Evolutionary conservation across 1,284 basidiomycete species (phyloP).

Genomic region (Ceratobasidium papillatum): DNA sequence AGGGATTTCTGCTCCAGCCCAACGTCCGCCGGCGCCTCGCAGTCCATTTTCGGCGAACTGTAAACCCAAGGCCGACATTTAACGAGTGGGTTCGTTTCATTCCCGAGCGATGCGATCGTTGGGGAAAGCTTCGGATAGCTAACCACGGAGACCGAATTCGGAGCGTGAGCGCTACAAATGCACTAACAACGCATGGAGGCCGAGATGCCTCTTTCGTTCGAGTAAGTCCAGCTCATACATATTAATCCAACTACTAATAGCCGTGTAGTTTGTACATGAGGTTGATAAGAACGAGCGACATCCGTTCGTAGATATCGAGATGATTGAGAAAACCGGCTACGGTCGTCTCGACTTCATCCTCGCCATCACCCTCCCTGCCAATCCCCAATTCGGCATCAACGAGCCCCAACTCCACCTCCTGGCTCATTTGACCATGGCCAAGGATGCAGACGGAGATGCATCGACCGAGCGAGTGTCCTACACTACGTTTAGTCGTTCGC

Average conservation of each 20-base stretch:
- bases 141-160: constrained; percentile 3
- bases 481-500: neutral
- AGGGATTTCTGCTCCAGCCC: neutral
- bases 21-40: neutral
- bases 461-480: neutral
- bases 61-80: neutral
- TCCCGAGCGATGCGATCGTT: neutral
- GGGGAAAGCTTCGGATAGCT: constrained; percentile 17
- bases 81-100: neutral
- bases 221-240: constrained; percentile 40
- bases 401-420: constrained; percentile 11
- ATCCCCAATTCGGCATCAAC: neutral
- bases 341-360: constrained; percentile 47
- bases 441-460: constrained; percentile 1
- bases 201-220: neutral
- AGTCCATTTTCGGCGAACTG: neutral
- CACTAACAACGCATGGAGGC: neutral
- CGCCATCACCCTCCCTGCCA: constrained; percentile 20
- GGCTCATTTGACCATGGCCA: constrained; percentile 9
- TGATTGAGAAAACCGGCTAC: constrained; percentile 42
- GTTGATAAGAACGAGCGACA: constrained; percentile 48
- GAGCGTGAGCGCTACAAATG: neutral
- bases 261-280: constrained; percentile 48
- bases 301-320: constrained; percentile 12
- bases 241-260: neutral